Base-by-base conservation (phyloP, 148 eudicot species). In the Cornus controversa region DNA sequence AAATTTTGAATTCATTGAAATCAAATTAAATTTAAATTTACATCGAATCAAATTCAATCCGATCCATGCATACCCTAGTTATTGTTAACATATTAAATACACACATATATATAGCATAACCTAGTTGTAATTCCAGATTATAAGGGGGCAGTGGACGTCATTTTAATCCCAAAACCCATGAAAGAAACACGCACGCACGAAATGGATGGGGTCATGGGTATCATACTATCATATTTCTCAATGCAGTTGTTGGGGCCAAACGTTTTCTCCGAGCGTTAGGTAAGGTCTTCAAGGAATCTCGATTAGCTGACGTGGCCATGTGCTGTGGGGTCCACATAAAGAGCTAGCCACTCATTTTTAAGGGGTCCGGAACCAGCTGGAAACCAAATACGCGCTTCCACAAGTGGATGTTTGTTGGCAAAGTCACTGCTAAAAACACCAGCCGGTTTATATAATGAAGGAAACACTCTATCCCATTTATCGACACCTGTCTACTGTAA, bases 251-350 rank as follows among this genome's bases (percentile, higher is more conserved):
- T 60, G 57, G 18, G 57, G 18, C 5, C 57, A 50, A 50, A 50
- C 57, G 23, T 0, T 60, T 18, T 60, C n/a, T 40, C 8, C 9
- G 64, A 60, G 64, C 1, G 8, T 60, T n/a, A n/a, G n/a, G 24
- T 60, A 1, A 5, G 24, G 64, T 60, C 64, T 20, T 22, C 24
- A n/a, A 29, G 68, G 66, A 60, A 60, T 62, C 67, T 73, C 23
- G n/a, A 73, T 31, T 73, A 31, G 76, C 29, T 73, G 45, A 40
- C 29, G 18, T 62, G 67, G 76, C 76, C 76, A 73, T 73, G 76
- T 73, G 76, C 16, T 1, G 67, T 34, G 67, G 76, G 67, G 63
- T 67, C 76, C 8, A 73, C 23, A 1, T 15, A 4, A n/a, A 16
- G 66, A 42, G n/a, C 58, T 58, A 3, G 25, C 66, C 66, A 73